Evolutionary conservation across 75 land plant genomes (phyloP), one percentile per base, ranked within the genome.

Genomic region (Pinus albicaulis): DNA sequence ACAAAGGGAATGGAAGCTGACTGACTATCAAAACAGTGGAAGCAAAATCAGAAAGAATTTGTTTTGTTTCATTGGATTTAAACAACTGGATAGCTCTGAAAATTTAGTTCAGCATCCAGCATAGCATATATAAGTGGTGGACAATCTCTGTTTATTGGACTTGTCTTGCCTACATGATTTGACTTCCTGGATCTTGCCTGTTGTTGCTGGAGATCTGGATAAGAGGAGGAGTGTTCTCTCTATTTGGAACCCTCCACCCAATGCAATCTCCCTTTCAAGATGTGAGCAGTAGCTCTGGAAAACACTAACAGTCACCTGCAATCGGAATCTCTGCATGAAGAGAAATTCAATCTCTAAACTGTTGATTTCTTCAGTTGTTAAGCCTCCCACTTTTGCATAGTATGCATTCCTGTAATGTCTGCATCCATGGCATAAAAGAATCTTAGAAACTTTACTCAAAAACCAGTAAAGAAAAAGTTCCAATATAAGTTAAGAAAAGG

Each of bases 251-350:
- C 77, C 69, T 56, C 69, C 69, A 6, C 77, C 77, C 38, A 38
- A 14, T 1, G 41, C 23, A 17, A 75, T 23, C 24, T 75, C 77
- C 34, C 77, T 16, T 24, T 75, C 13, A 3, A 75, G 36, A 59
- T 75, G 77, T 0, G 63, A 75, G 41, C 20, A 75, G 31, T 75
- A 75, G 74, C 77, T 75, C 12, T 75, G 75, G 66, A 64, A 75
- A n/a, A 61, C 77, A 10, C 44, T 75, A n/a, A 75, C 77, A 17
- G 77, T 75, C 73, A 75, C 77, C 57, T 75, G 62, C 69, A 75
- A 59, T 2, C 77, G 72, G 66, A 75, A 75, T 3, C 60, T 20
- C 62, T 70, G 1, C 77, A 59, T 75, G 66, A 75, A 75, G 36
- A 75, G 44, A 34, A 75, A 63, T 7, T 75, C 77, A 23, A 56